phyloP scores from a whole-genome alignment of 441 rosid genomes.

The Gossypium gossypioides region DNA sequence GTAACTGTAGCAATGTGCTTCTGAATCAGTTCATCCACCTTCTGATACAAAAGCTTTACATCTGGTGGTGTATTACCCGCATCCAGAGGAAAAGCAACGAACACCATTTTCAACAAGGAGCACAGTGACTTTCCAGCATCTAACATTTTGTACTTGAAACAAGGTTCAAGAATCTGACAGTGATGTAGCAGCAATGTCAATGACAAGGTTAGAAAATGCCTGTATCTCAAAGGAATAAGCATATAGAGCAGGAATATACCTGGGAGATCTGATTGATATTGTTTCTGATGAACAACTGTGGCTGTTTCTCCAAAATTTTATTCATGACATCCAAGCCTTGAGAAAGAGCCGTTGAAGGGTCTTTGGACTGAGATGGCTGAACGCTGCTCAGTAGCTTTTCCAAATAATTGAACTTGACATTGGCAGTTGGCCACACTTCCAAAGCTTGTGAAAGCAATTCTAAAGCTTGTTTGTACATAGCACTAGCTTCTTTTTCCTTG shows the following conservation, averaged over 20 bases:
- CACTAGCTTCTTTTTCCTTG: conserved; percentile 91
- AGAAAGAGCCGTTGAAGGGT: conserved; percentile 88
- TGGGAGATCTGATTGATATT: conserved; percentile 86
- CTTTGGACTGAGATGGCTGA: conserved; percentile 87
- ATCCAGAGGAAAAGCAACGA: conserved; percentile 75
- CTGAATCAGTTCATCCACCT: conserved; percentile 79
- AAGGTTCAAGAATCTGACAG: conserved; percentile 83
- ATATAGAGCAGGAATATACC: conserved; percentile 32
- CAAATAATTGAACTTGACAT: conserved; percentile 79
- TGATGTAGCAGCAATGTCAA: conserved; percentile 13
- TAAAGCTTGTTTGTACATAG: conserved; percentile 85
- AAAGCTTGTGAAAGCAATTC: conserved; percentile 90
- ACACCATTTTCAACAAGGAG: conserved; percentile 88
- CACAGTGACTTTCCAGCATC: conserved; percentile 94
- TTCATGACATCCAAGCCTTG: conserved; percentile 99
- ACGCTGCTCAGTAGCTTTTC: conserved; percentile 79
- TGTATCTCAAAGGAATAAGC: conserved; percentile 12
- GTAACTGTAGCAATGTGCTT: conserved; percentile 61
- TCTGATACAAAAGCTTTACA: conserved; percentile 65
- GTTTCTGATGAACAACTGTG: conserved; percentile 81
- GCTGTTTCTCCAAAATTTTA: conserved; percentile 95
- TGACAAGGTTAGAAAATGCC: conserved; percentile 5
- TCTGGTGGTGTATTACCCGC: conserved; percentile 55
- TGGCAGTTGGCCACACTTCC: conserved; percentile 97
- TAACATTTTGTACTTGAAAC: conserved; percentile 88